These are phyloP conservation scores for Rhodotorula sp. DNA, from an alignment of 1,284 basidiomycete species.

Conservation along the genomic window DNA sequence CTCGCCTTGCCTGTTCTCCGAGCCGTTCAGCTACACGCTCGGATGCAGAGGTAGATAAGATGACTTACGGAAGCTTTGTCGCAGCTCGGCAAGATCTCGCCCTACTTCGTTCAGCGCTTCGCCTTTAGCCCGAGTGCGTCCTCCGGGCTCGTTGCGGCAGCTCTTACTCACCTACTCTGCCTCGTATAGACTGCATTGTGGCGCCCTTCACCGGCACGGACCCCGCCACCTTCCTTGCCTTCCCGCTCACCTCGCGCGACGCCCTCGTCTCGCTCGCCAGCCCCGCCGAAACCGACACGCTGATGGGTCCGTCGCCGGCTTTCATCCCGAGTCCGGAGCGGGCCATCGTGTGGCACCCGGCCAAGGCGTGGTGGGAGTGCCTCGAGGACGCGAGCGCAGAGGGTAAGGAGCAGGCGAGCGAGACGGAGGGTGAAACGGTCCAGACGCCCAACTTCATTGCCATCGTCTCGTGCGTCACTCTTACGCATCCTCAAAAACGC, in stretches of 20 bases:
- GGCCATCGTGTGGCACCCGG: conserved; percentile 1
- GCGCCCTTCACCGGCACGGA: conserved; percentile 72
- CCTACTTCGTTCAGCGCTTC: conserved; percentile 73
- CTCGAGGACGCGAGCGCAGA: no score
- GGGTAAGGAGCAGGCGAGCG: background rate
- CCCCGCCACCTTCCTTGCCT: conserved; percentile 71
- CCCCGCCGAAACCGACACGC: conserved; percentile 48
- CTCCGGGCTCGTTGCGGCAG: background rate
- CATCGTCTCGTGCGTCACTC: conserved; percentile 26
- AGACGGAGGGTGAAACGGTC: background rate
- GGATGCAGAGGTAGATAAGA: no score
- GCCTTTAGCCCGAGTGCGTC: conserved; percentile 70
- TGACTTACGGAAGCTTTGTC: background rate
- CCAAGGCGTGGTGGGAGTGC: conserved; percentile 15
- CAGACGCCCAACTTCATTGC: conserved; percentile 17
- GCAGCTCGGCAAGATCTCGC: conserved; percentile 64
- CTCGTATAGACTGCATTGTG: conserved; percentile 63
- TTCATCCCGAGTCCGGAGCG: background rate
- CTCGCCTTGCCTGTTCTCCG: background rate
- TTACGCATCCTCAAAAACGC: background rate
- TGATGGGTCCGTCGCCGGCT: conserved; percentile 58
- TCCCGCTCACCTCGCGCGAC: conserved; percentile 59
- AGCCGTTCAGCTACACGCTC: background rate
- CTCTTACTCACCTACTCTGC: conserved; percentile 22
- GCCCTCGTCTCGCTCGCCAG: conserved; percentile 26